Conservation (phyloP, 176 grass and related monocot species). For the Olyra latifolia region DNA sequence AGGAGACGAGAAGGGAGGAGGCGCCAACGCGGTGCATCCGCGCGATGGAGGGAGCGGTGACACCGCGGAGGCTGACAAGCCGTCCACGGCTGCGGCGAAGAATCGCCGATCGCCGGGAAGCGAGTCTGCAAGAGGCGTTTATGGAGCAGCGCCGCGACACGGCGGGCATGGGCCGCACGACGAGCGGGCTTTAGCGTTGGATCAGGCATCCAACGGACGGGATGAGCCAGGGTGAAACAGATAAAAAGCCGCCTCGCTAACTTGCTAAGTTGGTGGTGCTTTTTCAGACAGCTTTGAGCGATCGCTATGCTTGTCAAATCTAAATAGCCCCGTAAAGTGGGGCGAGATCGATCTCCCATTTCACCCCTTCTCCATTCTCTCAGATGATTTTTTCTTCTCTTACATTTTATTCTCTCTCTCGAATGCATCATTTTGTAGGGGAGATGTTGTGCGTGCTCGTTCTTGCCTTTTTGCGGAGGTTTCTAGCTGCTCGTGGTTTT, state of each 20-base stretch:
- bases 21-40: no score
- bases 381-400: background rate
- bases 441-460: background rate
- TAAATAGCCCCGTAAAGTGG: slow-evolving; percentile 1
- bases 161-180: background rate
- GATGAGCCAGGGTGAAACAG: background rate
- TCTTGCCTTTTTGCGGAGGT: background rate
- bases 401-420: background rate
- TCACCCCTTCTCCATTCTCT: background rate
- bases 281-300: background rate
- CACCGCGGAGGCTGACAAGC: no score
- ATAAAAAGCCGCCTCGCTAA: background rate
- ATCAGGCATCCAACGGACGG: background rate
- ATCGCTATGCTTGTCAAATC: background rate
- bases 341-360: background rate
- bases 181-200: background rate
- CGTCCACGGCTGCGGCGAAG: no score
- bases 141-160: no score
- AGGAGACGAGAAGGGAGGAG: no score
- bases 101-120: no score
- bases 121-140: no score
- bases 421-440: background rate
- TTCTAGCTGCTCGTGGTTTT: no score
- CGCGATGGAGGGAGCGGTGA: no score
- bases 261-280: no score